Conservation (phyloP, 2,329 filamentous ascomycete genomes). For the Hypomyces rosellus region DNA sequence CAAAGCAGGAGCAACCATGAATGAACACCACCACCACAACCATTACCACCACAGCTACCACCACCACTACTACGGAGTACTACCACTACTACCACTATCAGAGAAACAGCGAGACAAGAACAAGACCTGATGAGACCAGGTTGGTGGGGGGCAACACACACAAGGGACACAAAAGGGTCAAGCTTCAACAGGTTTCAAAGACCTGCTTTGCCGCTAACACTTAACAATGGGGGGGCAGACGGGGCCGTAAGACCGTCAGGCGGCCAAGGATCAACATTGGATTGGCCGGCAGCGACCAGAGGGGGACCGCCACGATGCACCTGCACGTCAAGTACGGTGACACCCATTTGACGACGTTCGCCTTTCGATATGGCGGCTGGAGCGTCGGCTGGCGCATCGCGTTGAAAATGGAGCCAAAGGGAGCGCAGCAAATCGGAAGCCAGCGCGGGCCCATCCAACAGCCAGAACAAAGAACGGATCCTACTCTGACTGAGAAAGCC, state of each 20-base stretch:
- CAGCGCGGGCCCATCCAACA: conserved; percentile 1
- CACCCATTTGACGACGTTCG: conserved; percentile 10
- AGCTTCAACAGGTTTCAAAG: no score
- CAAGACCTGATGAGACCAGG: no score
- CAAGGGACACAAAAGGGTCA: no score
- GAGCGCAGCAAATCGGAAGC: conserved; percentile 11
- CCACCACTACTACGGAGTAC: no score
- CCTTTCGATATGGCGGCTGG: conserved; percentile 2
- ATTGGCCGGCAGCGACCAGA: conserved; percentile 10
- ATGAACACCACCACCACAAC: no score
- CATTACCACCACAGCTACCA: no score
- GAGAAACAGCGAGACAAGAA: no score
- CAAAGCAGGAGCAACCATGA: no score
- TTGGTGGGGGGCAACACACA: no score
- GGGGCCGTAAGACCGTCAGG: conserved; percentile 9
- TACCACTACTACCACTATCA: no score
- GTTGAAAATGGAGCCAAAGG: conserved; percentile 1
- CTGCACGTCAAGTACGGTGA: conserved; percentile 11
- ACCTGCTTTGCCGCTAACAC: conserved; percentile 5
- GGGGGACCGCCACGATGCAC: conserved; percentile 12
- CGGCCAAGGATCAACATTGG: conserved; percentile 6
- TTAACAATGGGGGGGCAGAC: neutral
- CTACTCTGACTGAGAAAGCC: neutral
- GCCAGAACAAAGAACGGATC: conserved; percentile 5
- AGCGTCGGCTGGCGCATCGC: conserved; percentile 10